Evolutionary conservation across 768 basidiomycete species (phyloP).

Genomic region (Pleurotus djamor): DNA sequence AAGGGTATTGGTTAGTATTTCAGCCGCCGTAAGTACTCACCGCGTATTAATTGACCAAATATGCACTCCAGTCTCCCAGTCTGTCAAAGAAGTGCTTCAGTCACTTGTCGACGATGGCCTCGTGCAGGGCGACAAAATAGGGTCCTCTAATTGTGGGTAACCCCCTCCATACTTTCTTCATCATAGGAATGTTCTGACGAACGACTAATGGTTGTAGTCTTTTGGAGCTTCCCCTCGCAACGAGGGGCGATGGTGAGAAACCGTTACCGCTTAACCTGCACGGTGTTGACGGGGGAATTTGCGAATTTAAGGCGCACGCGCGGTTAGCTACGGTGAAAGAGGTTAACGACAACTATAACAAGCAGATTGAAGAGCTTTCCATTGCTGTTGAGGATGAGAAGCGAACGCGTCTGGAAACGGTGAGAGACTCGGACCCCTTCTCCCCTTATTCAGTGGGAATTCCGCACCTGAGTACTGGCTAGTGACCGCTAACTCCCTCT

Average conservation of each 20-base stretch:
- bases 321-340: conserved; percentile 51
- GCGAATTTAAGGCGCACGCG: conserved; percentile 49
- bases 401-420: conserved; percentile 54
- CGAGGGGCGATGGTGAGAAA: conserved; percentile 71
- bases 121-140: conserved; percentile 89
- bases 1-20: conserved; percentile 77
- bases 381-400: conserved; percentile 48
- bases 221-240: conserved; percentile 95
- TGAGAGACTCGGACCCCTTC: conserved; percentile 20
- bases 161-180: conserved; percentile 17
- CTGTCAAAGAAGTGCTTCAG: conserved; percentile 89
- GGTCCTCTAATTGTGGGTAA: conserved; percentile 85
- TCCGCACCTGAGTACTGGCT: conserved; percentile 2
- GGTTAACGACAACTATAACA: conserved; percentile 33
- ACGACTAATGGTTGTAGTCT: conserved; percentile 49
- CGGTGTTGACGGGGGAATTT: background rate
- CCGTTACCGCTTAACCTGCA: background rate
- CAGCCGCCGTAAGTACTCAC: background rate
- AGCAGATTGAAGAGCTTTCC: conserved; percentile 49
- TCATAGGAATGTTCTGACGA: conserved; percentile 4
- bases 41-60: background rate
- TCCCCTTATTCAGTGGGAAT: background rate
- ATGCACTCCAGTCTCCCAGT: conserved; percentile 60
- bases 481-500: background rate
- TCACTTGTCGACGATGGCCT: conserved; percentile 85